Percentiles rank a stretch among this genome's conserved stretches.
These are phyloP conservation scores for Dittrichia graveolens DNA, from an alignment of 129 eudicot genomes.

Conservation along the genomic window DNA sequence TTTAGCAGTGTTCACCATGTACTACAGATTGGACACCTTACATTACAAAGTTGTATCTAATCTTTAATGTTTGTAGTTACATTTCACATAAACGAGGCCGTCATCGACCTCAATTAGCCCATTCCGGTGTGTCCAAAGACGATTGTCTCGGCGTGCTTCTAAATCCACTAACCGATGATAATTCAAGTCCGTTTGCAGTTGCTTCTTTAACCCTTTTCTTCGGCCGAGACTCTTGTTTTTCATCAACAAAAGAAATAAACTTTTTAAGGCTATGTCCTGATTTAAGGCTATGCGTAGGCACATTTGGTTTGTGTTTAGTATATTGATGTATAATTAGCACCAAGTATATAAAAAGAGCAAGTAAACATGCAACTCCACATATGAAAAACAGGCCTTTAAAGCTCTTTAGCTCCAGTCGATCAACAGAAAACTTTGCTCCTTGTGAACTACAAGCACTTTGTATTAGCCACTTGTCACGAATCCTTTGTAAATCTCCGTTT, in stretches of 20 bases:
- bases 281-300: conserved; percentile 31
- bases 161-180: conserved; percentile 24
- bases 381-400: conserved; percentile 66
- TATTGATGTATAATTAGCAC: conserved; percentile 36
- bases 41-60: neutral
- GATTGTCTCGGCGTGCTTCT: conserved; percentile 26
- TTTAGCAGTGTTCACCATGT: no score
- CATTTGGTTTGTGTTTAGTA: conserved; percentile 39
- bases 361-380: conserved; percentile 59
- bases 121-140: conserved; percentile 30
- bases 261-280: conserved; percentile 47
- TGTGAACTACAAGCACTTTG: conserved; percentile 72
- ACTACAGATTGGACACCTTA: neutral
- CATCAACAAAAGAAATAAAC: conserved; percentile 58
- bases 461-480: conserved; percentile 83
- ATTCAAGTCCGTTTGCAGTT: conserved; percentile 26
- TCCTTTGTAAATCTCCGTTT: conserved; percentile 74
- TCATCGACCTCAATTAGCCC: conserved; percentile 17
- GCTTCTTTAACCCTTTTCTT: conserved; percentile 44
- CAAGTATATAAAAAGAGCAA: conserved; percentile 62
- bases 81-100: conserved; percentile 4
- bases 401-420: conserved; percentile 64
- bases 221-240: conserved; percentile 59
- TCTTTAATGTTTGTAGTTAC: neutral
- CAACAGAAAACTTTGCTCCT: conserved; percentile 53